A percentile compares a stretch with the other conserved stretches of the same genome.
phyloP scores from a whole-genome alignment of 2,329 filamentous ascomycete genomes.

The Coniella vitis region DNA sequence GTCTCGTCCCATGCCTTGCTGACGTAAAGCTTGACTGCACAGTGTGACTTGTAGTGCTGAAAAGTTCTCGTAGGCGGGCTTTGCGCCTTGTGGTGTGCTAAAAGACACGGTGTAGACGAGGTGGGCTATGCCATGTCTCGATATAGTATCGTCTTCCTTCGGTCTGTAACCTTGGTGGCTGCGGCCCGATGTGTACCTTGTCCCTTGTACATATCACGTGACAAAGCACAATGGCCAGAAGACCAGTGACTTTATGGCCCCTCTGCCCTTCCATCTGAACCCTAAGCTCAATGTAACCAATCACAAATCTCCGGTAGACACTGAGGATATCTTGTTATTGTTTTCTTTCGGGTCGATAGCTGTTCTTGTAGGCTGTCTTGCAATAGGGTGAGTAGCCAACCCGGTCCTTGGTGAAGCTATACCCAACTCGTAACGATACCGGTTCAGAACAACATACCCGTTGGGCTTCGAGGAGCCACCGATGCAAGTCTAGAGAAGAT shows the following conservation, averaged over 20 bases:
- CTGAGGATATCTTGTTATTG: not conserved
- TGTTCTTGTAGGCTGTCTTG: too few relatives aligned
- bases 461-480: too few relatives aligned
- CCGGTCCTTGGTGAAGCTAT: too few relatives aligned
- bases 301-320: too few relatives aligned
- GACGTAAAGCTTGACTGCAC: slow-evolving; percentile 9
- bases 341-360: not conserved
- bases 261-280: not conserved
- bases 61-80: not conserved
- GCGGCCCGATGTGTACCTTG: not conserved
- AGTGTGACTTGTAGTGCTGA: slow-evolving; percentile 3
- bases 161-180: too few relatives aligned
- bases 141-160: slow-evolving; percentile 10
- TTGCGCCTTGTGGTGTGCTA: not conserved
- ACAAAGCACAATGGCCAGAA: not conserved
- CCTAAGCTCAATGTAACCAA: not conserved
- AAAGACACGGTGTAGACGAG: slow-evolving; percentile 3
- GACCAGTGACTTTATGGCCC: too few relatives aligned
- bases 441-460: too few relatives aligned
- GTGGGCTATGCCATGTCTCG: slow-evolving; percentile 11
- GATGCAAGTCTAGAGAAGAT: too few relatives aligned
- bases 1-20: slow-evolving; percentile 8
- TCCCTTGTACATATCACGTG: slow-evolving; percentile 13
- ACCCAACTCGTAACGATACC: too few relatives aligned
- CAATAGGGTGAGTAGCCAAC: too few relatives aligned